Percentiles rank a stretch among this genome's conserved stretches.
Evolutionary conservation across 73 alveolate species (phyloP).

Genomic region (Breviolum minutum): DNA sequence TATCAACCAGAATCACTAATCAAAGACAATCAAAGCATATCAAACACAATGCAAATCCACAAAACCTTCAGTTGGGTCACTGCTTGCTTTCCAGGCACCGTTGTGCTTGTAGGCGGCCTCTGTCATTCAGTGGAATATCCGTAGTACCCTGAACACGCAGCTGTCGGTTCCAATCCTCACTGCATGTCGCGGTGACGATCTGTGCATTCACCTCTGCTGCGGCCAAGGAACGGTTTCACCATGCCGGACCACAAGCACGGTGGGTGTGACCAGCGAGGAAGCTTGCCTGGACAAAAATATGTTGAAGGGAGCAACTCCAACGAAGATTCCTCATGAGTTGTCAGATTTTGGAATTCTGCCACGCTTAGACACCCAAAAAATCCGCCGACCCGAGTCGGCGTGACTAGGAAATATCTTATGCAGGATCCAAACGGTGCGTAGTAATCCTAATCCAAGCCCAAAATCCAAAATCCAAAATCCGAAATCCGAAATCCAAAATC

Average conservation of each 20-base stretch:
- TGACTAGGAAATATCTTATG: too few relatives aligned
- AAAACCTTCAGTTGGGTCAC: neutral
- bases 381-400: too few relatives aligned
- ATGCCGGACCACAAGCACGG: constrained; percentile 42
- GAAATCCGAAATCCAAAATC: too few relatives aligned
- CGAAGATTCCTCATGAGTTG: too few relatives aligned
- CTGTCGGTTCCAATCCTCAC: constrained; percentile 85
- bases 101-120: constrained; percentile 56
- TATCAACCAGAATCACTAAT: too few relatives aligned
- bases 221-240: constrained; percentile 59
- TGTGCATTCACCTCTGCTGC: neutral
- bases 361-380: too few relatives aligned
- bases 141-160: constrained; percentile 86
- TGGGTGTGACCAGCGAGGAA: neutral
- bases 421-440: too few relatives aligned
- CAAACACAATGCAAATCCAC: neutral
- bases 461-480: too few relatives aligned
- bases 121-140: constrained; percentile 37
- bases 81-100: neutral
- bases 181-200: neutral
- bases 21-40: too few relatives aligned
- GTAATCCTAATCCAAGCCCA: too few relatives aligned
- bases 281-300: constrained; percentile 5
- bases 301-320: too few relatives aligned
- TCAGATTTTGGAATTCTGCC: too few relatives aligned